Base-by-base conservation (phyloP, 208 protist genomes). In the Leptomonas seymouri region DNA sequence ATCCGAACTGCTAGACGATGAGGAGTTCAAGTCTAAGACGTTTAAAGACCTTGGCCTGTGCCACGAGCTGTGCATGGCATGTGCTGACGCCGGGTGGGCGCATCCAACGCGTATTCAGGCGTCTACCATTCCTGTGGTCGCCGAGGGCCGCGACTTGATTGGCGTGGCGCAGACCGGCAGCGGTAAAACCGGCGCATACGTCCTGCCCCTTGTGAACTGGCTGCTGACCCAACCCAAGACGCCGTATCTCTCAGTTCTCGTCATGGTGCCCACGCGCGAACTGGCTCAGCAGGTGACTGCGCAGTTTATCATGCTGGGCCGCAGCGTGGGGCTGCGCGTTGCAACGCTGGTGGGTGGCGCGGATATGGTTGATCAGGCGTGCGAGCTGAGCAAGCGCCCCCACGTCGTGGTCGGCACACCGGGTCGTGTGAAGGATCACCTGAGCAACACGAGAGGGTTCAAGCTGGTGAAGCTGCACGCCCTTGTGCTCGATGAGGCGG, bases 171-270 rank as follows among this genome's bases (percentile, higher is more conserved):
- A 99, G 80, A 99, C 99, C 18, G 99, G 99, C 28, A 99, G 95
- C 50, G 99, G 99, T 60, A 99, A 99, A 80, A 99, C 99, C 3
- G 98, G 93, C 28, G 97, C 99, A 2, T 99, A 99, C 76, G 97
- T 95, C 14, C 86, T 99, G 48, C 99, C 99, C 9, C 95, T 99
- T n/a, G 88, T 99, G 20, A 92, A 99, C 65, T 89, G 78, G 78
- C 84, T 99, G 20, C 80, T 99, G n/a, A 86, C 93, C 1, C 88
- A 95, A 67, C 81, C 78, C 39, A 97, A 95, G 71, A 83, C 85
- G 31, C 96, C 97, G 8, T 96, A 91, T 53, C 87, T 97, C 16
- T 93, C 97, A 3, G 93, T 95, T 68, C 91, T 98, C 16, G 85
- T 99, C 7, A 87, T 99, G 70, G 87, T 98, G 44, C 99, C 99